phyloP scores from a whole-genome alignment of 306 rosid species.

The Sesbania bispinosa region DNA sequence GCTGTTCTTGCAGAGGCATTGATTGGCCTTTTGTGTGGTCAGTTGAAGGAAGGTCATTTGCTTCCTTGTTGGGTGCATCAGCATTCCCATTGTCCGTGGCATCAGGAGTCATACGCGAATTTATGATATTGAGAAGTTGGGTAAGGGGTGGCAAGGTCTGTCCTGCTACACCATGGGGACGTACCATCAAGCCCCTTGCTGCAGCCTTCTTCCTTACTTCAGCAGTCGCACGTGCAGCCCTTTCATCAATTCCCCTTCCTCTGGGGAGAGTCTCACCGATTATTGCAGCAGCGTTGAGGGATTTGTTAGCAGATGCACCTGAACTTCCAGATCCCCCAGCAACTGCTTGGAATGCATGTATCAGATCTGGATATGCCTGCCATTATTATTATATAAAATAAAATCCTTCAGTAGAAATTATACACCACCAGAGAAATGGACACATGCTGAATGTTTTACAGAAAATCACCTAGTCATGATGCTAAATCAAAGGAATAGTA shows the following conservation, averaged over 20 bases:
- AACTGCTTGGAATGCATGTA: constrained; percentile 95
- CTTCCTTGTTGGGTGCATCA: constrained; percentile 45
- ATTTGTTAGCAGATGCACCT: constrained; percentile 53
- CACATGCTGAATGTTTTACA: neutral
- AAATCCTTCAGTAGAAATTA: neutral
- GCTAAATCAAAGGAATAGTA: constrained; percentile 3
- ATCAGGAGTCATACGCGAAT: constrained; percentile 57
- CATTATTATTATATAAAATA: too few species aligned
- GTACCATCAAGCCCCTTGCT: constrained; percentile 76
- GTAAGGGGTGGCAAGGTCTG: constrained; percentile 82
- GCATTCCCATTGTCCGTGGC: constrained; percentile 46
- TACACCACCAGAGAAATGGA: neutral
- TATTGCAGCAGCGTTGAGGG: constrained; percentile 81
- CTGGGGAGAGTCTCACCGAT: constrained; percentile 71
- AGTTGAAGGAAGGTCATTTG: constrained; percentile 30
- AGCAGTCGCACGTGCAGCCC: constrained; percentile 95
- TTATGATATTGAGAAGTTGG: constrained; percentile 74
- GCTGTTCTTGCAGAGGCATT: constrained; percentile 34
- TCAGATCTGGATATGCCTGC: constrained; percentile 86
- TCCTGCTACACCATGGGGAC: constrained; percentile 82
- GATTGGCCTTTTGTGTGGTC: constrained; percentile 38
- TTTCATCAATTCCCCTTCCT: constrained; percentile 92
- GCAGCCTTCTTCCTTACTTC: constrained; percentile 94
- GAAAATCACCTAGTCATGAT: neutral
- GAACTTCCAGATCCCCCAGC: constrained; percentile 91